Base-by-base conservation (phyloP, 805 yeast species). In the Ogataea angusta region DNA sequence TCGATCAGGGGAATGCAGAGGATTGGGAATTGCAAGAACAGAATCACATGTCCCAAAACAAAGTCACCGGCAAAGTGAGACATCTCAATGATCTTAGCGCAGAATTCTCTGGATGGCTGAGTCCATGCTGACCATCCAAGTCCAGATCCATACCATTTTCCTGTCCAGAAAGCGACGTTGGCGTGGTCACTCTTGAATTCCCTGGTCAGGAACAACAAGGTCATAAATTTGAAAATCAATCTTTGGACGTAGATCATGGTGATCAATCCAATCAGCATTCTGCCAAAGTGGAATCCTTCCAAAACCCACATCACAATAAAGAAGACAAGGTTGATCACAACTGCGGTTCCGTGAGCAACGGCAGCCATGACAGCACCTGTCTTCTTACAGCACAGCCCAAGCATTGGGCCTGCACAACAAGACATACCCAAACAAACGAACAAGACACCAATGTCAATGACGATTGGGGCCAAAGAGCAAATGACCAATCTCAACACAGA, bases 151-250 rank as follows among this genome's bases (percentile, higher is more conserved):
- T 90, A 89, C 99, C 99, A 93, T 69, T 89, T 90, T 76, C 99
- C 99, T 43, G 96, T 86, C 99, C 99, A 93, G 95, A 95, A 93
- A 21, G 99, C 98, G 55, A 95, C 85, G 72, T 93, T 93, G 26
- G 98, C 74, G 61, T 82, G 87, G 68, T 91, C 97, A 57, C 85
- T 86, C 81, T 88, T 88, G 75, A 89, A 89, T 71, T 93, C 99
- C 73, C 99, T 82, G 38, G 97, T 87, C 61, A 95, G 73, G 66
- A 82, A 70, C 52, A 79, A 66, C 38, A 83, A 70, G 9, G 95
- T 86, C 73, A 93, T 72, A 56, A 83, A 63, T 73, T 89, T 89
- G 78, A 91, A 85, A 52, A 93, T 64, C 38, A 85, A 68, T 70
- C 97, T 82, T 74, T 95, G 96, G 57, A 86, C 71, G 68, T 90